Evolutionary conservation across 2,329 filamentous ascomycete species (phyloP).

Genomic region (Aspergillus chevalieri): DNA sequence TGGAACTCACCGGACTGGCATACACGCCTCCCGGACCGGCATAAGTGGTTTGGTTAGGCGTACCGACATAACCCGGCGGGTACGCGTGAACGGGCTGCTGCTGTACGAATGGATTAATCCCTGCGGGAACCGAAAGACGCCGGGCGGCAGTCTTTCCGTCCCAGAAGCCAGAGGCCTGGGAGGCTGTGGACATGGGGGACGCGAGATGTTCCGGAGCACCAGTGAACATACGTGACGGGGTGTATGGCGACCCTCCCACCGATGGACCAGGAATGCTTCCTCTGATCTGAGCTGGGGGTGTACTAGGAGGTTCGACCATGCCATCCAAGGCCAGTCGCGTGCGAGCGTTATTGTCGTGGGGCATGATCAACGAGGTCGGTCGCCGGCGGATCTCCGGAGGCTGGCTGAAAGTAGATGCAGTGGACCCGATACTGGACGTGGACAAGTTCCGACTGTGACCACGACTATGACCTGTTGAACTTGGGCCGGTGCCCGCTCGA

Average conservation of each 20-base stretch:
- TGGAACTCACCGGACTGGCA: slow-evolving; percentile 62
- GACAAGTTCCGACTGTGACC: slow-evolving; percentile 83
- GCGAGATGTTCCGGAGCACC: slow-evolving; percentile 62
- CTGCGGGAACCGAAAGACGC: slow-evolving; percentile 75
- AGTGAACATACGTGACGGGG: slow-evolving; percentile 75
- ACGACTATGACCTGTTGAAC: slow-evolving; percentile 62
- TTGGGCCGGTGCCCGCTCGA: slow-evolving; percentile 70
- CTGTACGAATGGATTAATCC: slow-evolving; percentile 66
- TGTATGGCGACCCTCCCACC: slow-evolving; percentile 73
- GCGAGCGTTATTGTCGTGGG: slow-evolving; percentile 57
- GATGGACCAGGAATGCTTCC: slow-evolving; percentile 33
- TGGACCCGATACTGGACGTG: slow-evolving; percentile 76
- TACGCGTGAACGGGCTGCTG: slow-evolving; percentile 53
- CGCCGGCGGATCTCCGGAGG: slow-evolving; percentile 60
- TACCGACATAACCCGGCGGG: slow-evolving; percentile 53
- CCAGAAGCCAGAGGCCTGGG: slow-evolving; percentile 68
- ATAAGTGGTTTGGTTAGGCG: slow-evolving; percentile 50
- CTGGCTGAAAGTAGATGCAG: slow-evolving; percentile 62
- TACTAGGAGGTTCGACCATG: slow-evolving; percentile 57
- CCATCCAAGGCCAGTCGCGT: slow-evolving; percentile 61
- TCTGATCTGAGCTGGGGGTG: slow-evolving; percentile 59
- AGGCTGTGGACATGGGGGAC: slow-evolving; percentile 66
- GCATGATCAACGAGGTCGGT: slow-evolving; percentile 78
- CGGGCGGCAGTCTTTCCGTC: slow-evolving; percentile 63
- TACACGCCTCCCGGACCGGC: slow-evolving; percentile 56